Conservation (phyloP, 2,329 filamentous ascomycete genomes). For the Fusarium irregulare region DNA sequence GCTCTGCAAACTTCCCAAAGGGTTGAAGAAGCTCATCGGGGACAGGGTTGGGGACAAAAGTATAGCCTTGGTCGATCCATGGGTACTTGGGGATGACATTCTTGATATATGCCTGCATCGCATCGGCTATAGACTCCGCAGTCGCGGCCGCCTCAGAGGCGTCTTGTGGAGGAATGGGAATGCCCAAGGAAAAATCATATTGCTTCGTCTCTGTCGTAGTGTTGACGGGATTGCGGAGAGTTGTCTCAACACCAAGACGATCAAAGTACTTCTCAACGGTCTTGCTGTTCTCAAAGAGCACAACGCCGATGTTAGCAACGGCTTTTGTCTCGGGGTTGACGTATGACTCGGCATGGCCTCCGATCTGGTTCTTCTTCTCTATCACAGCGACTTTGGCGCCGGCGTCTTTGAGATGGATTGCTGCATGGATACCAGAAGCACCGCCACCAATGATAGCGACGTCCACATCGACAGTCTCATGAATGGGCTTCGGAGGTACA, state of each 20-base stretch:
- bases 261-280: slow-evolving; percentile 30
- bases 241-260: slow-evolving; percentile 16
- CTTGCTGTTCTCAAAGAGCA: slow-evolving; percentile 23
- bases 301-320: slow-evolving; percentile 29
- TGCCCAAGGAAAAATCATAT: slow-evolving; percentile 34
- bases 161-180: slow-evolving; percentile 25
- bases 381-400: slow-evolving; percentile 29
- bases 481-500: neutral
- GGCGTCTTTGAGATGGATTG: slow-evolving; percentile 18
- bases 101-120: slow-evolving; percentile 15
- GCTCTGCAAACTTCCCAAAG: slow-evolving; percentile 31
- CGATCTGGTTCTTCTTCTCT: slow-evolving; percentile 34
- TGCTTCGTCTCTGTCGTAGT: neutral
- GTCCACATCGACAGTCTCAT: slow-evolving; percentile 3
- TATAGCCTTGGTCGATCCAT: slow-evolving; percentile 39
- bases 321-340: slow-evolving; percentile 17
- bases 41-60: slow-evolving; percentile 20
- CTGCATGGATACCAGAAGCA: slow-evolving; percentile 26
- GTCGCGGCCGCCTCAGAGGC: neutral
- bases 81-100: slow-evolving; percentile 31
- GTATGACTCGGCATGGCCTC: slow-evolving; percentile 40
- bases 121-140: slow-evolving; percentile 5
- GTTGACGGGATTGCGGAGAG: neutral
- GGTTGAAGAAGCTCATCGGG: slow-evolving; percentile 34
- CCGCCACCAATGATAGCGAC: slow-evolving; percentile 32